Conservation (phyloP, 805 yeast genomes). For the Wickerhamomyces alni region DNA sequence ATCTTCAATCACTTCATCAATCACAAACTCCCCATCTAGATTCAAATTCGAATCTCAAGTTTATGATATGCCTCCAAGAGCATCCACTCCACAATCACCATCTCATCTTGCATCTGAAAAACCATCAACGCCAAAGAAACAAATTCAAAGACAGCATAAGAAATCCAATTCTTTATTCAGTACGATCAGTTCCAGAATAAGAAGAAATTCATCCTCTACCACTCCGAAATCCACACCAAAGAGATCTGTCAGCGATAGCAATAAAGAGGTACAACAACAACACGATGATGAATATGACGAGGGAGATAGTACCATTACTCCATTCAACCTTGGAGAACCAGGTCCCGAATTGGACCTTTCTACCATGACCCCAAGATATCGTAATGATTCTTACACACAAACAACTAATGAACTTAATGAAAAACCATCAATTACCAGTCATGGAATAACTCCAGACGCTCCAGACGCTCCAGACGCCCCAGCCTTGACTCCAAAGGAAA, state of each 20-base stretch:
- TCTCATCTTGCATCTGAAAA: not conserved
- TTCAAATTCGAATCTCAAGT: slow-evolving; percentile 32
- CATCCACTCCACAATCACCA: not conserved
- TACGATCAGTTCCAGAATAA: not conserved
- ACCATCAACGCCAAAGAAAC: not conserved
- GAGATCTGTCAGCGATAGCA: not conserved
- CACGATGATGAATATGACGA: slow-evolving; percentile 10
- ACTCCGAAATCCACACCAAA: not conserved
- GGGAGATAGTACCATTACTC: slow-evolving; percentile 20
- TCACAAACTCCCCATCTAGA: slow-evolving; percentile 15
- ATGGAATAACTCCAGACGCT: too few species aligned
- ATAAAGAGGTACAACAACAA: not conserved
- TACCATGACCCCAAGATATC: slow-evolving; percentile 19
- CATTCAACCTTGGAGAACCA: slow-evolving; percentile 23
- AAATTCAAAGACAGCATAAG: not conserved
- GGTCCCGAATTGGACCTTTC: slow-evolving; percentile 22
- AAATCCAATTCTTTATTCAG: slow-evolving; percentile 2
- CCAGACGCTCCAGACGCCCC: too few species aligned
- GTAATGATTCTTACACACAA: not conserved
- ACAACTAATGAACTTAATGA: not conserved
- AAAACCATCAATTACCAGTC: too few species aligned
- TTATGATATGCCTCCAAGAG: slow-evolving; percentile 28
- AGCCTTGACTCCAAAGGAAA: too few species aligned
- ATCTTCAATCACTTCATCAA: slow-evolving; percentile 11
- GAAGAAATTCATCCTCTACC: slow-evolving; percentile 5